Base-by-base conservation (phyloP, 805 yeast species). In the Spathaspora passalidarum region DNA sequence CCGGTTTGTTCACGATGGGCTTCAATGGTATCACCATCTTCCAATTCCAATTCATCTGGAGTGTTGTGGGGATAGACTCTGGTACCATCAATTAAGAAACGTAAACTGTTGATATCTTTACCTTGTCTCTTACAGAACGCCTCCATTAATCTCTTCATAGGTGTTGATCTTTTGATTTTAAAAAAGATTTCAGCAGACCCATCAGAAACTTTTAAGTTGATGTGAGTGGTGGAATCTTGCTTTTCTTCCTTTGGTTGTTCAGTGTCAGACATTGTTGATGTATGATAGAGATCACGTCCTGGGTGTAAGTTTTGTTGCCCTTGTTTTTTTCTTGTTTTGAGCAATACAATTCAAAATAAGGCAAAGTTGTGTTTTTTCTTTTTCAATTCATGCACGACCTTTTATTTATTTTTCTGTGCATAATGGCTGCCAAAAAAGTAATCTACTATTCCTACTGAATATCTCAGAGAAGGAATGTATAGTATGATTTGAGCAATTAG, bases 111-210 rank as follows among this genome's bases (percentile, higher is more conserved):
- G 61, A 86, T 71, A 53, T 86, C 82, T 66, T 92, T 92, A 38
- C 98, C 98, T 62, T 92, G 96, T 75, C 99, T 87, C 72, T 91
- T 91, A 66, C 98, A 95, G 66, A 92, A 94, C 10, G 97, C 96
- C 61, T 92, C 98, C 90, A 94, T 92, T 59, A 94, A 82, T 72
- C 96, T 87, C 67, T 81, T 87, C 75, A 94, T 79, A 40, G 92
- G 96, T 4, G 99, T 94, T 35, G 91, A 78, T 69, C 88, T 80
- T 73, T 91, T 90, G 68, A 94, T 92, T 68, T 92, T 91, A 83
- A 94, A 94, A 67, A 86, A 90, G 52, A 94, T 91, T 66, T 94
- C 99, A 17, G 96, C 86, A 44, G 85, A 77, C 40, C 96, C 96
- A 66, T 94, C 99, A 29, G 96, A 84, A 40, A 94, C 99, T 68